phyloP scores from a whole-genome alignment of 805 yeast species.

The Zygotorulaspora sp. region DNA sequence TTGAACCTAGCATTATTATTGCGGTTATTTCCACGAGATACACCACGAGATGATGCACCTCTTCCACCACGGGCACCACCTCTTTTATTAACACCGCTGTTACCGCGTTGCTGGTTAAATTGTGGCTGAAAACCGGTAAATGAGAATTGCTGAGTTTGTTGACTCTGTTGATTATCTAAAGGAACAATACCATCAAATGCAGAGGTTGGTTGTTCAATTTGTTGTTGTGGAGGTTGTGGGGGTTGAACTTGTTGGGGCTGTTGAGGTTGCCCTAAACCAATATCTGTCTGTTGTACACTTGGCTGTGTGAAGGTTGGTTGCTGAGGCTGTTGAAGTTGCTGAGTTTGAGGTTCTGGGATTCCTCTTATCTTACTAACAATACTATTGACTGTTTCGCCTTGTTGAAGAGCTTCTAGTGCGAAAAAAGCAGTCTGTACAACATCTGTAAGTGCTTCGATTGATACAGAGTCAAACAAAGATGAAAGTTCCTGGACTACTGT shows the following conservation, averaged over 20 bases:
- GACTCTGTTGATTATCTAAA: constrained; percentile 14
- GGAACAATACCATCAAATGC: constrained; percentile 31
- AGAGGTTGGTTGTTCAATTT: constrained; percentile 20
- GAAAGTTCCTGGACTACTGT: constrained; percentile 59
- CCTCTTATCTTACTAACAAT: constrained; percentile 32
- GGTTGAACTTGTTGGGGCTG: constrained; percentile 18
- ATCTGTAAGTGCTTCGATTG: constrained; percentile 51
- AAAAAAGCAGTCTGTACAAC: constrained; percentile 55
- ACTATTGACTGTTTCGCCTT: constrained; percentile 31
- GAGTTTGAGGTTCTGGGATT: constrained; percentile 9
- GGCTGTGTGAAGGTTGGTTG: constrained; percentile 21
- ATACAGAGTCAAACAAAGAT: constrained; percentile 57
- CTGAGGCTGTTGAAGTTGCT: constrained; percentile 13
- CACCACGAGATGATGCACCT: constrained; percentile 19
- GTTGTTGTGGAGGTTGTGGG: constrained; percentile 19
- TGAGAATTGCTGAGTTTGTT: constrained; percentile 9
- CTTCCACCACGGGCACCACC: constrained; percentile 24
- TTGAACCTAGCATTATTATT: constrained; percentile 34
- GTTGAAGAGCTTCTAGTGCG: constrained; percentile 47
- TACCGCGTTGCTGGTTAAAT: constrained; percentile 19
- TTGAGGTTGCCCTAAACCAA: constrained; percentile 13
- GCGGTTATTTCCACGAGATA: constrained; percentile 18
- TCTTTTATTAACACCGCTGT: constrained; percentile 19
- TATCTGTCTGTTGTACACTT: constrained; percentile 7
- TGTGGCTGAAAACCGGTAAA: constrained; percentile 21